These are phyloP conservation scores for Scheffersomyces spartinae DNA, from an alignment of 805 yeast genomes.

Conservation along the genomic window DNA sequence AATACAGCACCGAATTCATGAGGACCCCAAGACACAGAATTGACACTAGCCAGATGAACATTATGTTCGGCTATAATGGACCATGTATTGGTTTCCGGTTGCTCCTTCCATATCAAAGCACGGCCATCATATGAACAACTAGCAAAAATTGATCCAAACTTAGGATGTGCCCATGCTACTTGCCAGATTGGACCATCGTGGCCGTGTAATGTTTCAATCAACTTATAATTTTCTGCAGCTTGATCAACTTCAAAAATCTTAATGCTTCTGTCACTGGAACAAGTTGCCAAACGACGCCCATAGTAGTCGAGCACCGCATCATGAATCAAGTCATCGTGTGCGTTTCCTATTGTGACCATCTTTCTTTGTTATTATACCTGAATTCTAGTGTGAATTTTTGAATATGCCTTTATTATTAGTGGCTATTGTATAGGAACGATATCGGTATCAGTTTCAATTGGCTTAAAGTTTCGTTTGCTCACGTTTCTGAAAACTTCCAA, in stretches of 20 bases:
- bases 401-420: constrained; percentile 1
- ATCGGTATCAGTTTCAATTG: background rate
- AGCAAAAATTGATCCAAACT: constrained; percentile 90
- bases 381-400: too few species aligned
- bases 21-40: constrained; percentile 94
- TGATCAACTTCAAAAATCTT: constrained; percentile 84
- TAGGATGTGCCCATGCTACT: constrained; percentile 98
- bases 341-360: constrained; percentile 79
- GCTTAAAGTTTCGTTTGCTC: too few species aligned
- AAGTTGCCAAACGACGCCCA: constrained; percentile 91
- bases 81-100: constrained; percentile 73
- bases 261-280: constrained; percentile 93
- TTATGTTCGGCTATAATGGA: constrained; percentile 75
- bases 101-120: constrained; percentile 88
- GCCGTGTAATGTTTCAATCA: constrained; percentile 76
- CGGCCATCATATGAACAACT: constrained; percentile 94
- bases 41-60: constrained; percentile 88
- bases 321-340: constrained; percentile 87
- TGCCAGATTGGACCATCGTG: constrained; percentile 99
- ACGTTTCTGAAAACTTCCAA: too few species aligned
- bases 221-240: constrained; percentile 67
- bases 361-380: too few species aligned
- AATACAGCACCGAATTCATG: constrained; percentile 91
- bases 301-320: constrained; percentile 96
- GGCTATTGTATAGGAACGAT: constrained; percentile 1